Conservation (phyloP, 78 protist species). For the slime mould (Dictyostelium discoideum) region DNA sequence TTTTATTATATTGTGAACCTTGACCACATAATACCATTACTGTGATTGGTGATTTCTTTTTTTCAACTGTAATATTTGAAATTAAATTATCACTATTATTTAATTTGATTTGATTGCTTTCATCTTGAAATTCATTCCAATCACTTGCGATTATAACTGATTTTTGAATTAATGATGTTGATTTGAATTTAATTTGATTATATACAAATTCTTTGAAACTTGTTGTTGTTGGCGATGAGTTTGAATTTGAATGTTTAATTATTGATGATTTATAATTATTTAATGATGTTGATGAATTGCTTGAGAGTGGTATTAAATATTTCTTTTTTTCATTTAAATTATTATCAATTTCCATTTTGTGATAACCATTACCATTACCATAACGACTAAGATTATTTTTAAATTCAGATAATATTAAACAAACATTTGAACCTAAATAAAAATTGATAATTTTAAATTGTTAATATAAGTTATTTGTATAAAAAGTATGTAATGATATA, state of each 20-base stretch:
- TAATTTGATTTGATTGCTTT: background rate
- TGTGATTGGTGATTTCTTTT: background rate
- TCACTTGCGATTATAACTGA: background rate
- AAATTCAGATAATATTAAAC: constrained; percentile 15
- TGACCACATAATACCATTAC: constrained; percentile 74
- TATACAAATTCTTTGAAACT: constrained; percentile 27
- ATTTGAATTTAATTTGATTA: background rate
- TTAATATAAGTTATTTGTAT: too few relatives aligned
- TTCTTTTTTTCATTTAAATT: background rate
- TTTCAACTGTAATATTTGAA: background rate
- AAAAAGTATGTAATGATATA: background rate
- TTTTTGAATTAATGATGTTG: background rate
- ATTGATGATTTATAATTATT: background rate
- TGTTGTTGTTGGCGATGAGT: background rate
- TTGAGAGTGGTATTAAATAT: constrained; percentile 5
- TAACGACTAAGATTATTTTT: background rate
- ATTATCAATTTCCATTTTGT: background rate
- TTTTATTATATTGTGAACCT: constrained; percentile 78
- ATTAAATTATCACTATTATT: background rate
- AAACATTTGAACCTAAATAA: constrained; percentile 80
- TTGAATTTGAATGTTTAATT: background rate
- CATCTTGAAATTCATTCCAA: constrained; percentile 1
- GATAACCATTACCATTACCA: too few relatives aligned
- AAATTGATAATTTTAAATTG: too few relatives aligned
- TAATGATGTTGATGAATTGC: background rate